Base-by-base conservation (phyloP, 805 yeast species). In the Metschnikowia cubensis region DNA sequence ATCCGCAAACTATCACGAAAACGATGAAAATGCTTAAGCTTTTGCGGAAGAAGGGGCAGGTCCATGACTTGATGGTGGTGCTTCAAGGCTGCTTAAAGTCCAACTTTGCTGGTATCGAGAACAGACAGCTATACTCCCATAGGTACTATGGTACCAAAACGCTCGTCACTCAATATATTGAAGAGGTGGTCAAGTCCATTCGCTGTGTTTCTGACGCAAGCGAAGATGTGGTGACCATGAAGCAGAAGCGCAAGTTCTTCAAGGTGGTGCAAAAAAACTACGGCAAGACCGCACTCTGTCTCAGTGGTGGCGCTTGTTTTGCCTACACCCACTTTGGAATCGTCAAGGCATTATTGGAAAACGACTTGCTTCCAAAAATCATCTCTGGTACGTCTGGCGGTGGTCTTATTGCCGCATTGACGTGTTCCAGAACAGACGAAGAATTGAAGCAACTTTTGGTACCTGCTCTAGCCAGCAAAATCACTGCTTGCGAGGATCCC, bases 341-440 rank as follows among this genome's bases (percentile, higher is more conserved):
- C 2, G 75, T 86, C 25, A 83, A 83, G 54, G 91, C 90, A 0
- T 65, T 87, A 36, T 66, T 86, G 4, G 90, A 87, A 51, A 77
- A 79, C 50, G 85, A 83, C 61, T 66, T 80, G 45, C 67, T 87
- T 45, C 95, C 95, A 1, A 73, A 74, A 4, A 84, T 87, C 35
- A 71, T 87, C 7, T 79, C 87, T 34, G 95, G 95, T 1, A 87
- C 94, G 0, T 82, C 89, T 0, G 92, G 94, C 1, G 95, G 95
- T 14, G 92, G 90, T 1, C 67, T 85, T 11, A 81, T 86, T 13
- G 91, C 94, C 0, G 87, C 90, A 0, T 64, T 87, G 36, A 80
- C 85, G 0, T 78, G 89, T 46, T 81, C 89, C 0, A 69, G 91
- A 48, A 83, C 89, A 0, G 78, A 85, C 58, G 83, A 81, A 17